A percentile compares a stretch with the other conserved stretches of the same genome.
Evolutionary conservation across 2,329 filamentous ascomycete species (phyloP).

Genomic region (Trichophyton mentagrophytes): DNA sequence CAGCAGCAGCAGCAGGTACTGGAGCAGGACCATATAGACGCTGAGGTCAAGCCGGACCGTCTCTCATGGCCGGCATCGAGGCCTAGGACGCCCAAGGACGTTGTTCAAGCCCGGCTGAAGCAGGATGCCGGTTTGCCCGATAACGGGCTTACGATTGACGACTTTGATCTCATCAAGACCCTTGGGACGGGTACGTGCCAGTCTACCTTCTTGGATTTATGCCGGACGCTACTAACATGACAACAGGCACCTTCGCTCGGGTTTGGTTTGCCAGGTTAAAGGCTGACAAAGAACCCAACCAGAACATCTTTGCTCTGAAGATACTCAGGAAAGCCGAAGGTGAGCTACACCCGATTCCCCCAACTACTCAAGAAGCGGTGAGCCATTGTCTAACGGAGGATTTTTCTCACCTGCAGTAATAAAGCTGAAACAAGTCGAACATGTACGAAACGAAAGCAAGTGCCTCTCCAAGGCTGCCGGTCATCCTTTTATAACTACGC

Average conservation of each 20-base stretch:
- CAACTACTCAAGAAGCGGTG: neutral
- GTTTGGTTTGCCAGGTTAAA: constrained; percentile 38
- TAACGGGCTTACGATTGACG: constrained; percentile 26
- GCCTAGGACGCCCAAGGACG: constrained; percentile 25
- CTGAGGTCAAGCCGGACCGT: constrained; percentile 21
- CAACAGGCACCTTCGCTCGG: constrained; percentile 38
- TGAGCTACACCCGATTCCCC: constrained; percentile 15
- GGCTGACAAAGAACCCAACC: constrained; percentile 23
- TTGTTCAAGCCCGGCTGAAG: constrained; percentile 27
- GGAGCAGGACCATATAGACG: constrained; percentile 17
- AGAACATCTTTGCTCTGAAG: constrained; percentile 38
- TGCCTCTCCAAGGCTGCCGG: constrained; percentile 50
- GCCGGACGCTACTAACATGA: neutral
- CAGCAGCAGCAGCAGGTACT: neutral
- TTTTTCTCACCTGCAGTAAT: constrained; percentile 28
- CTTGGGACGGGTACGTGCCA: constrained; percentile 34
- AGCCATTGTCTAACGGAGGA: constrained; percentile 8
- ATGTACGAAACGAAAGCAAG: constrained; percentile 54
- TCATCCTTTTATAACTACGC: constrained; percentile 53
- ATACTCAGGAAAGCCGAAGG: constrained; percentile 40
- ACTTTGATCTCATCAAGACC: constrained; percentile 38
- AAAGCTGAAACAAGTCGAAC: constrained; percentile 55
- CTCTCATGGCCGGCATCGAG: constrained; percentile 21
- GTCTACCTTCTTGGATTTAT: neutral
- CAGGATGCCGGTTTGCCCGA: constrained; percentile 29